Conservation (phyloP, 306 rosid species). For the Potentilla sterilis region DNA sequence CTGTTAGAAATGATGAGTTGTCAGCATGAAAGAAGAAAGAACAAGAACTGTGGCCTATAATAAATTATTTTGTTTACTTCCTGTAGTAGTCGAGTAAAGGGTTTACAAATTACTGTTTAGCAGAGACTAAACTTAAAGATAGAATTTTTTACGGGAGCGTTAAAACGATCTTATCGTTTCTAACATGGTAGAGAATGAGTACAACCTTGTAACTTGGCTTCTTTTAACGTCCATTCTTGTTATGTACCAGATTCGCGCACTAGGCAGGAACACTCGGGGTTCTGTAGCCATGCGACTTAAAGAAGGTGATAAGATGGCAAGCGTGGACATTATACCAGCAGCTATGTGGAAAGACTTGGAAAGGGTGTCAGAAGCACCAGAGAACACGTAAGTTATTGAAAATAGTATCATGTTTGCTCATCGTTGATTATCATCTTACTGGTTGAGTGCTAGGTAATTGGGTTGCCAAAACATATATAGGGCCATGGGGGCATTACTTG, state of each 20-base stretch:
- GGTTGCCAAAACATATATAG: background rate
- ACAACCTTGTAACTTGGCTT: background rate
- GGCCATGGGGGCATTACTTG: background rate
- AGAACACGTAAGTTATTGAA: conserved; percentile 44
- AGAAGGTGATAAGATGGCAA: conserved; percentile 83
- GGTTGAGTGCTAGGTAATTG: conserved; percentile 10
- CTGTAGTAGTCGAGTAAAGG: background rate
- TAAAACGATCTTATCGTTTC: background rate
- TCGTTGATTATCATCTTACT: background rate
- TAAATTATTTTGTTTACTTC: background rate
- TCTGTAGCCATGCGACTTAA: conserved; percentile 83
- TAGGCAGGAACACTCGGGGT: conserved; percentile 86
- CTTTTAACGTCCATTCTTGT: conserved; percentile 20
- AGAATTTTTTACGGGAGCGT: background rate
- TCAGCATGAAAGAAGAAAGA: background rate
- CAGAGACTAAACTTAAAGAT: background rate
- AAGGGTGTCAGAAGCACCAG: conserved; percentile 39
- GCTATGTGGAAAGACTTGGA: conserved; percentile 63
- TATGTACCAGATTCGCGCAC: conserved; percentile 71
- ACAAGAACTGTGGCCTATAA: background rate
- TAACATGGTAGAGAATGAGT: background rate
- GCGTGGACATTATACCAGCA: conserved; percentile 86
- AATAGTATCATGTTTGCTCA: conserved; percentile 5
- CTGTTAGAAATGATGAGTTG: background rate
- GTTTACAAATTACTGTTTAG: background rate